Conservation (phyloP, 257 asterid species). For the Primulina eburnea region DNA sequence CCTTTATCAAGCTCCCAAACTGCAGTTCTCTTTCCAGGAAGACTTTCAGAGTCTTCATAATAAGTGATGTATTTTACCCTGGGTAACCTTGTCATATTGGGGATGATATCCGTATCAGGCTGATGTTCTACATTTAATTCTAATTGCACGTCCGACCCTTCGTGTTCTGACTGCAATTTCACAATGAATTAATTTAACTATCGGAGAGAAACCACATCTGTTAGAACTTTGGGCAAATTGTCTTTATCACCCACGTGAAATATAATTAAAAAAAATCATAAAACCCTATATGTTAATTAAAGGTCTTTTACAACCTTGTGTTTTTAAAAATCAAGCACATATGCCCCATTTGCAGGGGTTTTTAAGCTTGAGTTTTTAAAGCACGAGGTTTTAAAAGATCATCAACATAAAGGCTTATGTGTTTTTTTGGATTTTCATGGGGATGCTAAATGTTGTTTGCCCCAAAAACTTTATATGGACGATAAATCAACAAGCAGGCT, state of each 20-base stretch:
- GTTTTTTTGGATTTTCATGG: too few species aligned
- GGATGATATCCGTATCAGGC: constrained; percentile 69
- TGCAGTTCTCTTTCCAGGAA: constrained; percentile 92
- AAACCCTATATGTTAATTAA: too few species aligned
- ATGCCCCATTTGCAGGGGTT: too few species aligned
- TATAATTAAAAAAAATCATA: too few species aligned
- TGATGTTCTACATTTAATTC: constrained; percentile 70
- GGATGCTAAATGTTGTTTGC: too few species aligned
- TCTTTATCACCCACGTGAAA: too few species aligned
- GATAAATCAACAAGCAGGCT: constrained; percentile 14
- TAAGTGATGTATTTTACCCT: constrained; percentile 91
- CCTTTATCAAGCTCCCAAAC: constrained; percentile 99
- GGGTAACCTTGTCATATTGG: constrained; percentile 88
- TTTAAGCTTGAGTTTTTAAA: too few species aligned
- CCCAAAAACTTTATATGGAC: neutral
- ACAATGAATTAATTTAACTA: constrained; percentile 20
- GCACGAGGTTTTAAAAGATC: too few species aligned
- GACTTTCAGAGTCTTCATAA: constrained; percentile 94
- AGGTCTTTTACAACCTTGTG: too few species aligned
- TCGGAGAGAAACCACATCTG: constrained; percentile 18
- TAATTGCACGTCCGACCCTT: constrained; percentile 91
- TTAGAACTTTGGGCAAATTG: neutral
- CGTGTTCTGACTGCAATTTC: constrained; percentile 82
- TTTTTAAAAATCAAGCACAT: too few species aligned
- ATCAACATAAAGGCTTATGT: too few species aligned